Evolutionary conservation across 2,329 filamentous ascomycete species (phyloP).

Genomic region (Albophoma yamanashiensis): DNA sequence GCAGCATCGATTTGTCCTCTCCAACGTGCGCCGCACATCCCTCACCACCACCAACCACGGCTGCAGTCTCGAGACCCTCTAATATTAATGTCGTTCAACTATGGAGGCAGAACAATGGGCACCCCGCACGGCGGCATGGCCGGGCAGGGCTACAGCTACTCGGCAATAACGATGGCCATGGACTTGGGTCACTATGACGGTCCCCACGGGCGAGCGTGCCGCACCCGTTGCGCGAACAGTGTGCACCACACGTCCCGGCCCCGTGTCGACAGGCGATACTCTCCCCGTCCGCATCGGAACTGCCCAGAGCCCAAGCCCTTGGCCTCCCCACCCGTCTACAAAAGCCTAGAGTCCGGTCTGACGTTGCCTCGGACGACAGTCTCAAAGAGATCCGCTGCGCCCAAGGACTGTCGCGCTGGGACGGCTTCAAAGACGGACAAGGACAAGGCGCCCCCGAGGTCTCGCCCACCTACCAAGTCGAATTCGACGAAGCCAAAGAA

Average conservation of each 20-base stretch:
- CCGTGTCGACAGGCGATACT: neutral
- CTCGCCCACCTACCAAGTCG: neutral
- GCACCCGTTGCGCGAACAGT: no score
- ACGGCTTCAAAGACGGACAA: neutral
- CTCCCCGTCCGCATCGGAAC: neutral
- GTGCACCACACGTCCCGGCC: neutral
- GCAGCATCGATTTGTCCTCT: neutral
- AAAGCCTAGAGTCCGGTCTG: neutral
- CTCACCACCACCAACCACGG: neutral
- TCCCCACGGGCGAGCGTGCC: neutral
- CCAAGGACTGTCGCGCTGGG: neutral
- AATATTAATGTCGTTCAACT: neutral
- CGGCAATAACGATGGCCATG: neutral
- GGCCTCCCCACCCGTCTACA: neutral
- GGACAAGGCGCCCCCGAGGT: neutral
- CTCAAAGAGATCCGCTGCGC: neutral
- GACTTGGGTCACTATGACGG: neutral
- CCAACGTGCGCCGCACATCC: neutral
- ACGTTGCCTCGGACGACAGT: neutral
- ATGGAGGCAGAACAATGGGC: neutral
- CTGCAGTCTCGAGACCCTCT: neutral
- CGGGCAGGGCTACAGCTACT: slow-evolving; percentile 1
- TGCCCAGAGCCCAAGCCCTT: neutral
- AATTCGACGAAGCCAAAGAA: neutral
- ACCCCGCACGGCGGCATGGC: no score